phyloP scores from a whole-genome alignment of 2,329 filamentous ascomycete genomes.

The Claviceps sp. region DNA sequence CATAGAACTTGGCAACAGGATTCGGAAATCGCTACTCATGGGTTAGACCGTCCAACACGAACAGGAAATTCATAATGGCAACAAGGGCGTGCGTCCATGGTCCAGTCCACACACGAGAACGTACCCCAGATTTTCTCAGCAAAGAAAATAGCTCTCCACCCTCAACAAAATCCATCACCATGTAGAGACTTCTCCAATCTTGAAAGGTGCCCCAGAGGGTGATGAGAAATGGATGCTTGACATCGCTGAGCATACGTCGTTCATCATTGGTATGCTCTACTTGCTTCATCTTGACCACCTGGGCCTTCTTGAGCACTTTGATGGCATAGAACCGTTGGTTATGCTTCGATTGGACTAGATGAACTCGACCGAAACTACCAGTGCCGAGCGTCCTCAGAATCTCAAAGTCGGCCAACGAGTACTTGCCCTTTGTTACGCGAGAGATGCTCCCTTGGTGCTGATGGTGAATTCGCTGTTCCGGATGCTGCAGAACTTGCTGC shows the following conservation, averaged over 20 bases:
- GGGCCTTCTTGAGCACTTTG: conserved; percentile 95
- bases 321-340: conserved; percentile 97
- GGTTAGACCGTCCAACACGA: neutral
- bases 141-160: conserved; percentile 95
- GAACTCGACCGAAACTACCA: conserved; percentile 91
- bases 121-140: conserved; percentile 79
- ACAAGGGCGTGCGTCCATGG: neutral
- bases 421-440: conserved; percentile 89
- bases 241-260: conserved; percentile 85
- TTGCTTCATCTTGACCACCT: conserved; percentile 99
- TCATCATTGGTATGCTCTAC: conserved; percentile 99
- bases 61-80: neutral
- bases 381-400: conserved; percentile 88
- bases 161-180: conserved; percentile 99
- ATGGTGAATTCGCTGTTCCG: conserved; percentile 17
- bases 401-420: conserved; percentile 80
- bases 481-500: conserved; percentile 10
- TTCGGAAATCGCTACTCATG: conserved; percentile 80
- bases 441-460: conserved; percentile 22
- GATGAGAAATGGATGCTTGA: conserved; percentile 95
- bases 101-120: conserved; percentile 12
- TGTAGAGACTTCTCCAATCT: conserved; percentile 89
- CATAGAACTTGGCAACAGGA: conserved; percentile 97
- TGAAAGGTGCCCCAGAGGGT: conserved; percentile 98
- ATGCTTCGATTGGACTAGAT: conserved; percentile 93